Base-by-base conservation (phyloP, 192 early-diverging fungal species). In the Funneliformis mosseae region DNA sequence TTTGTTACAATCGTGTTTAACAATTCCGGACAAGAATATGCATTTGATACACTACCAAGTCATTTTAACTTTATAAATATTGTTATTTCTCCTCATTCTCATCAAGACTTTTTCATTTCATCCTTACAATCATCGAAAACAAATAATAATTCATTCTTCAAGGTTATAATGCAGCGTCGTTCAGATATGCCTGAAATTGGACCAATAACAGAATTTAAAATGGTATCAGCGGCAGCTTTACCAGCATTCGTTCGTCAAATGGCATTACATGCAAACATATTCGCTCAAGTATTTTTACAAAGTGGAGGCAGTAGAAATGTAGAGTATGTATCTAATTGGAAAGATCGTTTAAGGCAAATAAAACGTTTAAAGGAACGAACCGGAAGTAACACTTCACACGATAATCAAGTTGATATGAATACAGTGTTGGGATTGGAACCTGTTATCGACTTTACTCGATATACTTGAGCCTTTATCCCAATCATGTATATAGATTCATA, bases 61-160 rank as follows among this genome's bases (percentile, higher is more conserved):
- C 95, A 99, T 83, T 98, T 98, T 88, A 98, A 98, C 82, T 97
- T 93, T 84, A 93, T 99, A 76, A 95, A 96, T 77, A 94, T 99
- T 81, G 91, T 99, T 5, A 92, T 99, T 69, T 94, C 94, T 11
- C 97, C 98, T 1, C 63, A 74, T n/a, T 43, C 60, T n/a, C 46
- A 61, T 38, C 27, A 5, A 50, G 61, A 10, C 67, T 78, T 1
- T 21, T 69, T 77, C 1, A 21, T 71, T 39, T 69, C 46, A 46
- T 48, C 38, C 21, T 63, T 27, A n/a, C 64, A 28, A 68, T 21
- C 42, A 60, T 63, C 18, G 39, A 76, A 10, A 68, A 77, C 80
- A 81, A 61, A 81, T 81, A 84, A 89, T 69, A 88, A 85, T 62
- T 84, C 88, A 0, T 91, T 87, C 76, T 91, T 89, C 81, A 87